Evolutionary conservation across 2,329 filamentous ascomycete genomes (phyloP), one percentile per base, ranked within the genome.

Genomic region (Trichoderma aggressivum): DNA sequence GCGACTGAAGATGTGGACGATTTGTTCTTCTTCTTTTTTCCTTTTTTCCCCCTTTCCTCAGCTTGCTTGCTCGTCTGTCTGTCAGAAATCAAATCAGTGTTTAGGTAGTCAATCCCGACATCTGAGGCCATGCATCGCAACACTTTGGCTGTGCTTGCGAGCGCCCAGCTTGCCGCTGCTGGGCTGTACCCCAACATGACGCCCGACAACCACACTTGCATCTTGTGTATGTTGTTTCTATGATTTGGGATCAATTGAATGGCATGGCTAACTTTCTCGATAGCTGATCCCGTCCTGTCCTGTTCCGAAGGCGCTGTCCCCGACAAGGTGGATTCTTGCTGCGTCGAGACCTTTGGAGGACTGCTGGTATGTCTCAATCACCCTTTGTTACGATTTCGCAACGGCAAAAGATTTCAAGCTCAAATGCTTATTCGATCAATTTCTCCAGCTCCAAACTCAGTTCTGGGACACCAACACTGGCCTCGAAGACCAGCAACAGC

Each of bases 381-480:
- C 21, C 3, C 11, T 21, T 21, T 21, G 7, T 5, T 24, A 16
- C 5, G 30, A 21, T 7, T 10, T 8, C 16, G 6, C 14, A 32
- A 47, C 28, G 7, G 5, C 16, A 34, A 32, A 58, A 24, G 26
- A 10, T 30, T 30, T 32, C 10, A 3, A 30, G 50, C 3, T n/a
- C 32, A 50, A 3, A n/a, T 59, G 26, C 47, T 58, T 32, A 69
- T 7, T 28, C 14, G 16, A 16, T 28, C 7, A 2, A 28, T 16
- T 26, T 36, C 18, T 1, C 7, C 59, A 83, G 75, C 81, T 91
- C 3, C 82, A 82, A 70, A 91, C 89, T 0, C 89, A 91, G 74
- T 90, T 88, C 78, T 92, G 90, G 90, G 82, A 85, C 74, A 88
- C 87, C 0, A 89, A 89, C 76, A 91, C 90, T 0, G 89, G 89